These are phyloP conservation scores for Fusarium sp. DNA, from an alignment of 2,329 filamentous ascomycete genomes.

Conservation along the genomic window DNA sequence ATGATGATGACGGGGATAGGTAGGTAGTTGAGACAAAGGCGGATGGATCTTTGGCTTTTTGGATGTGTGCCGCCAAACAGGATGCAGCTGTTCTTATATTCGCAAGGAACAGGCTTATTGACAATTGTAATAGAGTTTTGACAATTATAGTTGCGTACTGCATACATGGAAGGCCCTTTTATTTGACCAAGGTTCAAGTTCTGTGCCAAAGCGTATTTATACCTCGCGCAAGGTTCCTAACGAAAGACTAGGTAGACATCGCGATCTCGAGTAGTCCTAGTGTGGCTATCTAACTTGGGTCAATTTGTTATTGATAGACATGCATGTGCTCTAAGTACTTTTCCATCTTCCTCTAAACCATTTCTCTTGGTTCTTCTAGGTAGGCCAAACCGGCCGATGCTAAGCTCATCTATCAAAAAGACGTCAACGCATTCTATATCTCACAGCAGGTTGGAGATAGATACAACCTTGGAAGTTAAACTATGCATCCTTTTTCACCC, in stretches of 20 bases:
- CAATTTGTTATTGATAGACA: too few species aligned
- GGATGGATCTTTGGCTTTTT: background rate
- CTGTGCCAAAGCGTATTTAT: background rate
- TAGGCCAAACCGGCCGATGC: too few species aligned
- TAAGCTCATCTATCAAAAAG: too few species aligned
- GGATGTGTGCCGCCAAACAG: background rate
- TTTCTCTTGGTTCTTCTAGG: background rate
- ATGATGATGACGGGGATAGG: background rate
- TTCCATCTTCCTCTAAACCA: too few species aligned
- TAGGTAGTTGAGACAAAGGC: background rate
- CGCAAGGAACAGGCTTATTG: background rate
- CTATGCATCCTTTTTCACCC: background rate
- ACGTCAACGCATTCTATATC: background rate
- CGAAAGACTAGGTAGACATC: background rate
- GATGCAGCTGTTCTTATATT: background rate
- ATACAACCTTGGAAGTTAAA: background rate
- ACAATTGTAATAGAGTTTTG: background rate
- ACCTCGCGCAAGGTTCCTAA: background rate
- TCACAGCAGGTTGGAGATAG: rapidly evolving
- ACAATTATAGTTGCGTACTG: background rate
- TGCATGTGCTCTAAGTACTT: too few species aligned
- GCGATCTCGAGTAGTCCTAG: too few species aligned
- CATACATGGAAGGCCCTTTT: background rate
- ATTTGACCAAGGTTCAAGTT: background rate
- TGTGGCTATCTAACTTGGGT: too few species aligned